Percentiles rank a stretch among this genome's conserved stretches.
phyloP scores from a whole-genome alignment of 177 flowering plant species.

The Vitis hybrid region DNA sequence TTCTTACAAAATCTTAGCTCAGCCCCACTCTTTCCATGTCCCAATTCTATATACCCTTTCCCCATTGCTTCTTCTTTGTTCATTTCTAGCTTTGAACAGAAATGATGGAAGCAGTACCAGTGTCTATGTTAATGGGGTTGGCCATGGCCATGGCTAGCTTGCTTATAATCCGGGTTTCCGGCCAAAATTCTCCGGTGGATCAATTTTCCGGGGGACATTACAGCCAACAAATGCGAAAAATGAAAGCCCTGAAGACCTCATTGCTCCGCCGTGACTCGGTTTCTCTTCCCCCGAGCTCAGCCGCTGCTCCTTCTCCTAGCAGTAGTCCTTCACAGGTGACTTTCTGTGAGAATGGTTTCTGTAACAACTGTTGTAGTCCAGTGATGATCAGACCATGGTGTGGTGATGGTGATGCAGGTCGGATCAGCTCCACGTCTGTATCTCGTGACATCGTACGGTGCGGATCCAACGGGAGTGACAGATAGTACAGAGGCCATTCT shows the following conservation, averaged over 20 bases:
- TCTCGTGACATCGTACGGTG: slow-evolving; percentile 64
- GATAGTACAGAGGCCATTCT: slow-evolving; percentile 82
- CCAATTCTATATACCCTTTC: background rate
- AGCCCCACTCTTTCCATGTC: slow-evolving; percentile 44
- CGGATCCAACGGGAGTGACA: slow-evolving; percentile 75
- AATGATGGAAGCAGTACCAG: slow-evolving; percentile 17
- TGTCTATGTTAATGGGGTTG: slow-evolving; percentile 5
- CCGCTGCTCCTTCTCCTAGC: slow-evolving; percentile 9
- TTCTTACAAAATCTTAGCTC: slow-evolving; percentile 29
- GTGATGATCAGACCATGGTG: no score
- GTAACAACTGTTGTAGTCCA: background rate
- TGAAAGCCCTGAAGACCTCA: slow-evolving; percentile 31
- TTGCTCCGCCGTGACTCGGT: slow-evolving; percentile 23
- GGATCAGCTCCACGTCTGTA: slow-evolving; percentile 31
- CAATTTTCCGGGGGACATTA: slow-evolving; percentile 5
- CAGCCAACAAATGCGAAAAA: slow-evolving; percentile 21
- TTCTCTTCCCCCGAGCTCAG: slow-evolving; percentile 6
- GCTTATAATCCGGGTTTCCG: slow-evolving; percentile 18
- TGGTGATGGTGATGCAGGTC: background rate
- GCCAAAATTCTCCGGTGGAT: slow-evolving; percentile 9
- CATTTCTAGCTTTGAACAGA: background rate
- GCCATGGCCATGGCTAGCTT: slow-evolving; percentile 4
- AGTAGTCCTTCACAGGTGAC: background rate
- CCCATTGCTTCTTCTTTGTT: slow-evolving; percentile 3
- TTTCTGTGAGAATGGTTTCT: background rate